Evolutionary conservation across 75 land plant genomes (phyloP), one percentile per base, ranked within the genome.

Genomic region (Pinus taeda): DNA sequence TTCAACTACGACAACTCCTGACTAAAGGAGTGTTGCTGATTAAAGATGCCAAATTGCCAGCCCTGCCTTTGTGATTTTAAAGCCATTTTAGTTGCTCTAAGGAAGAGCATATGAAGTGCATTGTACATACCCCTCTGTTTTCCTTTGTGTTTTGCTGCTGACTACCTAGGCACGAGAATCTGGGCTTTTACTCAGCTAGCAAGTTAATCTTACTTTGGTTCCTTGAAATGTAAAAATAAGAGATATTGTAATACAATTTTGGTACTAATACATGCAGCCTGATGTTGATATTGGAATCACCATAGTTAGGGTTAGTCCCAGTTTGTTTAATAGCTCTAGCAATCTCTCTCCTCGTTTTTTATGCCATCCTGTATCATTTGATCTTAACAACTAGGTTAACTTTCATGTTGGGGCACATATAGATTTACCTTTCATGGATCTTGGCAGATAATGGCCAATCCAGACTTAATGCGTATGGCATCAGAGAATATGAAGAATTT

Each of bases 371-470:
- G 24, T 39, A 69, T 4, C 45, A 69, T 39, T 20, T 49, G 11
- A n/a, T 42, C 53, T 45, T 69, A 7, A 12, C 6, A 69, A 53
- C 42, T 42, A 66, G 7, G 17, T 5, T 39, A 9, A 42, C 13
- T 42, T 18, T 9, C 9, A 69, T 42, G 12, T 72, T 21, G 18
- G 12, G 12, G 11, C 67, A 24, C 12, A 20, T 4, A 72, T 49
- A 37, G 26, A 4, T 42, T 36, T 65, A 69, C 71, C 78, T 77
- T 65, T n/a, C 18, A 4, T 29, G 36, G 53, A 56, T 67, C 65
- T 83, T 79, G 74, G 9, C 84, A 95, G 98, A 93, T 95, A 91
- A 91, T 95, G 92, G 81, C 90, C 37, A 97, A 97, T 88, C 99
- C 99, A 18, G 95, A 93, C 4, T 76, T 97, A 58, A 74, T 97